Conservation (phyloP, 140 eudicot genomes). For the Artemisia princeps region DNA sequence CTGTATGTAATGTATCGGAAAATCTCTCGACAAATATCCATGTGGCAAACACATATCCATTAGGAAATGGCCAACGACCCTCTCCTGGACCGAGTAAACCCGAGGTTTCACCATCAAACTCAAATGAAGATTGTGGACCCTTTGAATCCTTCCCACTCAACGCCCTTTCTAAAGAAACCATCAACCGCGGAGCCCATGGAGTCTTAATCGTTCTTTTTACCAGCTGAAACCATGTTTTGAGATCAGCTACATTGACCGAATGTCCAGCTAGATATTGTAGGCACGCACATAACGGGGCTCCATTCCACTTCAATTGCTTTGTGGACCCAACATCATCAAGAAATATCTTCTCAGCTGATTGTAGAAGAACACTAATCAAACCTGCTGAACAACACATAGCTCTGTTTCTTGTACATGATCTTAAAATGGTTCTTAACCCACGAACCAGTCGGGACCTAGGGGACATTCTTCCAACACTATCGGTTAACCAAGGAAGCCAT, state of each 20-base stretch:
- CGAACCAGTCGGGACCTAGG: conserved; percentile 87
- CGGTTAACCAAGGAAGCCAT: conserved; percentile 75
- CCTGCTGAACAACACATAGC: conserved; percentile 90
- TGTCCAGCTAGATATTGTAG: conserved; percentile 88
- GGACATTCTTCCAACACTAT: conserved; percentile 68
- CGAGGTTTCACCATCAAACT: conserved; percentile 95
- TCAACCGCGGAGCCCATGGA: conserved; percentile 66
- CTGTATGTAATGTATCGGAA: conserved; percentile 65
- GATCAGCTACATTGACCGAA: conserved; percentile 69
- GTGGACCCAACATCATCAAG: conserved; percentile 43
- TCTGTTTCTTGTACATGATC: conserved; percentile 87
- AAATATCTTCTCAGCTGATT: conserved; percentile 76
- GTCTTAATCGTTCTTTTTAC: conserved; percentile 48
- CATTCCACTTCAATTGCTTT: conserved; percentile 71
- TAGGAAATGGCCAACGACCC: conserved; percentile 89
- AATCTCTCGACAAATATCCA: conserved; percentile 90
- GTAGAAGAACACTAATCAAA: conserved; percentile 58
- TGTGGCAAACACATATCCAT: conserved; percentile 82
- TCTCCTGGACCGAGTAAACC: conserved; percentile 95
- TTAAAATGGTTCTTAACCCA: conserved; percentile 77
- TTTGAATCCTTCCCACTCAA: conserved; percentile 73
- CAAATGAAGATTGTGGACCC: conserved; percentile 88
- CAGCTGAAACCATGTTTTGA: conserved; percentile 67
- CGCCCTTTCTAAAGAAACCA: conserved; percentile 79
- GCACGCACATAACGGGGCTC: conserved; percentile 75